Conservation (phyloP, 2,329 filamentous ascomycete genomes). For the Diplodia intermedia region DNA sequence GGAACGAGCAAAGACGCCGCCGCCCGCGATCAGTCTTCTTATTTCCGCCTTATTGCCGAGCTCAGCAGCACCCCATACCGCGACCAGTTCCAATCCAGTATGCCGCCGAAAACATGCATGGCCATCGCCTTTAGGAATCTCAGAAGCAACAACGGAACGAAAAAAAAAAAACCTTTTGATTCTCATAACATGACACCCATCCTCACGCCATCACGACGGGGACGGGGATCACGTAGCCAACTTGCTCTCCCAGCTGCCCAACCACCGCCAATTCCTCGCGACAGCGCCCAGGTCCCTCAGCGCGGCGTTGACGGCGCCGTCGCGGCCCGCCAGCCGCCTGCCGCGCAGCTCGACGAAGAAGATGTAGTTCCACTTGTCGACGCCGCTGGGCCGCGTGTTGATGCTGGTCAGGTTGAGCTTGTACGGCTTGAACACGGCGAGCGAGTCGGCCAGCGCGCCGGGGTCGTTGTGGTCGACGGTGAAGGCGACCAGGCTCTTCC, state of each 20-base stretch:
- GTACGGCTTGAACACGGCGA: constrained; percentile 77
- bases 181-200: not conserved
- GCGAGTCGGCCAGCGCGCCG: constrained; percentile 81
- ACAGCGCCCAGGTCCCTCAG: constrained; percentile 64
- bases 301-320: constrained; percentile 65
- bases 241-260: constrained; percentile 67
- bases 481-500: constrained; percentile 82
- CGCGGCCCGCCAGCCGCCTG: constrained; percentile 60
- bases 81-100: not conserved
- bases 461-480: constrained; percentile 78
- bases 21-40: not conserved
- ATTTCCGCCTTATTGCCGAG: constrained; percentile 24
- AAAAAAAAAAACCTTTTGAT: not conserved
- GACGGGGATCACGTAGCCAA: constrained; percentile 13
- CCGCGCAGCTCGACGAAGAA: constrained; percentile 93
- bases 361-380: constrained; percentile 83
- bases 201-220: not conserved
- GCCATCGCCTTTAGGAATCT: not conserved
- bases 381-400: constrained; percentile 80
- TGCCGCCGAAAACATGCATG: not conserved
- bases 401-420: constrained; percentile 88
- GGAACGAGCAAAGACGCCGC: constrained; percentile 16
- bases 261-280: constrained; percentile 70
- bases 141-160: not conserved
- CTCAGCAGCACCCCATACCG: not conserved